Evolutionary conservation across 2,329 filamentous ascomycete species (phyloP).

Genomic region (Rhynchosporium secalis): DNA sequence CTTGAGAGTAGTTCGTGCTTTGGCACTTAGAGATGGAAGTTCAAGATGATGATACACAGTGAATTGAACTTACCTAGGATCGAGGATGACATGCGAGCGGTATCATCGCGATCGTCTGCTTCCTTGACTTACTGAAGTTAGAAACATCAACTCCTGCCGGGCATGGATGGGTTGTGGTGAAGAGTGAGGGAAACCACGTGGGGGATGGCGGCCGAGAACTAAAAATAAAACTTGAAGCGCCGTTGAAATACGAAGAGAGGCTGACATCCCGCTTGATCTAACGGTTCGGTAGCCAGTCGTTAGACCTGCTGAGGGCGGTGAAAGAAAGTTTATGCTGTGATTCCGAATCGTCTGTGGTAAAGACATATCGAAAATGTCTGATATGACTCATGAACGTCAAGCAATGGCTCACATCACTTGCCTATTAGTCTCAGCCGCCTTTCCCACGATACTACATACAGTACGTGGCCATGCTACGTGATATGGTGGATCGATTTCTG

Average conservation of each 20-base stretch:
- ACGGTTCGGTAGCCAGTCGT: neutral
- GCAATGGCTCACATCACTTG: neutral
- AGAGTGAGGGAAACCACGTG: neutral
- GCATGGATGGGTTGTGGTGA: neutral
- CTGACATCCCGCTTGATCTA: neutral
- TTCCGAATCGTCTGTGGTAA: neutral
- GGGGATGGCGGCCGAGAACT: neutral
- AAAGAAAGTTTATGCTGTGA: neutral
- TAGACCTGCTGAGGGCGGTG: slow-evolving; percentile 1
- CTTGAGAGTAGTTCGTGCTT: too few relatives aligned
- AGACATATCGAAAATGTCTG: neutral
- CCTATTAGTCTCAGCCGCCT: slow-evolving; percentile 5
- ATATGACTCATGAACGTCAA: neutral
- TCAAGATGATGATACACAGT: too few relatives aligned
- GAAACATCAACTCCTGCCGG: too few relatives aligned
- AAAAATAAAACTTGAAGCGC: slow-evolving; percentile 10
- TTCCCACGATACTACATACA: neutral
- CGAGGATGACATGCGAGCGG: too few relatives aligned
- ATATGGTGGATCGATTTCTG: neutral
- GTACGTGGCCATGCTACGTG: neutral
- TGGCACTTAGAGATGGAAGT: too few relatives aligned
- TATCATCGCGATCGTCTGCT: too few relatives aligned
- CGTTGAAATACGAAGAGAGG: slow-evolving; percentile 6
- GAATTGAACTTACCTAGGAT: too few relatives aligned
- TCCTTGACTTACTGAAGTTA: too few relatives aligned